phyloP scores from a whole-genome alignment of 108 stramenopile genomes.

The Cyclotella atomus region DNA sequence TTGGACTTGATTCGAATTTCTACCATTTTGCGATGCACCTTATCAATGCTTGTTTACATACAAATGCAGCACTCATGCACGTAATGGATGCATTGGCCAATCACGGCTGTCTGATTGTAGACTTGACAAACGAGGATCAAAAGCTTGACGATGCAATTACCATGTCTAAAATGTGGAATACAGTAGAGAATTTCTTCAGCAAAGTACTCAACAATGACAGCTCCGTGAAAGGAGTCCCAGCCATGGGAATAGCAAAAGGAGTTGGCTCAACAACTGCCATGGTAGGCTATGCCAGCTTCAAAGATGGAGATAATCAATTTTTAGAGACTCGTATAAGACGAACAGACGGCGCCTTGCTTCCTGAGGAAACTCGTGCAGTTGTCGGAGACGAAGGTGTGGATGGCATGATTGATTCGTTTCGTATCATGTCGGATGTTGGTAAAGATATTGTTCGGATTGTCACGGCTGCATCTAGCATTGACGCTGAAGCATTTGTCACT shows the following conservation, averaged over 20 bases:
- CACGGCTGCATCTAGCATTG: slow-evolving; percentile 65
- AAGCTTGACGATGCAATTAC: slow-evolving; percentile 49
- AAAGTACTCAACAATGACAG: slow-evolving; percentile 25
- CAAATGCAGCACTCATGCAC: slow-evolving; percentile 62
- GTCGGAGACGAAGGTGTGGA: slow-evolving; percentile 59
- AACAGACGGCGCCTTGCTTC: slow-evolving; percentile 54
- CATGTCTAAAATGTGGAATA: slow-evolving; percentile 73
- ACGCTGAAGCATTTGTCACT: slow-evolving; percentile 45
- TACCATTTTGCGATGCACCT: not conserved
- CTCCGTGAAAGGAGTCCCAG: slow-evolving; percentile 40
- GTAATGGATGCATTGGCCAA: slow-evolving; percentile 88
- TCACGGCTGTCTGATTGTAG: slow-evolving; percentile 82
- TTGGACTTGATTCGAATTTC: not conserved
- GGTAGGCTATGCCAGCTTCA: slow-evolving; percentile 68
- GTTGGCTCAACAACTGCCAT: slow-evolving; percentile 70
- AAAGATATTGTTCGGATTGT: slow-evolving; percentile 80
- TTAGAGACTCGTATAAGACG: slow-evolving; percentile 73
- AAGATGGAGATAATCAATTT: slow-evolving; percentile 73
- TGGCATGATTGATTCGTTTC: slow-evolving; percentile 58
- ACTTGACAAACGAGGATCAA: slow-evolving; percentile 74
- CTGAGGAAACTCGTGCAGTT: slow-evolving; percentile 45
- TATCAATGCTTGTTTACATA: too few relatives aligned
- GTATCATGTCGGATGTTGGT: slow-evolving; percentile 60
- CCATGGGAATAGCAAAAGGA: slow-evolving; percentile 58
- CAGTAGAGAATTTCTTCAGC: slow-evolving; percentile 59